Conservation (phyloP, 768 basidiomycete species). For the Dictyophora rubrovolvata region DNA sequence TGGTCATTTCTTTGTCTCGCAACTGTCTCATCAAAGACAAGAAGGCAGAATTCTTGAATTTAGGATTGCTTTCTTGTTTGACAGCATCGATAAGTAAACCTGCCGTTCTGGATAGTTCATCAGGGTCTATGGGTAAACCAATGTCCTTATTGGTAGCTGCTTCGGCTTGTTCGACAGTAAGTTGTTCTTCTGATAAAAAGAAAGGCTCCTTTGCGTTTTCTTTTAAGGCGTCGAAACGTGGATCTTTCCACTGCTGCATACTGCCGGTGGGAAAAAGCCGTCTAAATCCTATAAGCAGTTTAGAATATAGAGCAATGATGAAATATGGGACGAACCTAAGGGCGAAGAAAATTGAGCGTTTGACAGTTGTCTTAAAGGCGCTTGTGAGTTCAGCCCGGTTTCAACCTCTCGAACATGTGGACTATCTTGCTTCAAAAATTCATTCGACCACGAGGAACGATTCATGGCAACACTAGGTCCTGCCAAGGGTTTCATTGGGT, state of each 20-base stretch:
- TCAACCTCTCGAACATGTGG: slow-evolving; percentile 47
- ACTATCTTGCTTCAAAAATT: slow-evolving; percentile 32
- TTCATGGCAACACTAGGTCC: slow-evolving; percentile 2
- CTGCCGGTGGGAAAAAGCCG: slow-evolving; percentile 9
- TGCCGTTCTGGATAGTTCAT: slow-evolving; percentile 75
- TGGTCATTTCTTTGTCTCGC: slow-evolving; percentile 65
- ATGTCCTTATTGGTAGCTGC: slow-evolving; percentile 10
- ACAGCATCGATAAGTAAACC: slow-evolving; percentile 70
- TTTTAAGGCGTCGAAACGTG: slow-evolving; percentile 8
- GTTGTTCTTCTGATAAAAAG: slow-evolving; percentile 17
- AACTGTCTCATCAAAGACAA: slow-evolving; percentile 79
- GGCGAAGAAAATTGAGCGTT: neutral
- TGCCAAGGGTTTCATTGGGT: slow-evolving; percentile 12
- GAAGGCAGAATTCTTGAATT: slow-evolving; percentile 79
- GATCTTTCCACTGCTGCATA: neutral
- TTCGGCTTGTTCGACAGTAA: slow-evolving; percentile 15
- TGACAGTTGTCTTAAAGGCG: neutral
- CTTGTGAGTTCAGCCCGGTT: neutral
- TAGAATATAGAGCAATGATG: neutral
- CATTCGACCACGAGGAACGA: slow-evolving; percentile 48
- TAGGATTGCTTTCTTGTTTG: slow-evolving; percentile 64
- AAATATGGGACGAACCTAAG: neutral
- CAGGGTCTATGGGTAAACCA: slow-evolving; percentile 30
- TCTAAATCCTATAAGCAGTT: slow-evolving; percentile 15
- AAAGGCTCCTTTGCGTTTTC: slow-evolving; percentile 14